Evolutionary conservation across 2,329 filamentous ascomycete species (phyloP).

Genomic region (Pezizomycotina sp.): DNA sequence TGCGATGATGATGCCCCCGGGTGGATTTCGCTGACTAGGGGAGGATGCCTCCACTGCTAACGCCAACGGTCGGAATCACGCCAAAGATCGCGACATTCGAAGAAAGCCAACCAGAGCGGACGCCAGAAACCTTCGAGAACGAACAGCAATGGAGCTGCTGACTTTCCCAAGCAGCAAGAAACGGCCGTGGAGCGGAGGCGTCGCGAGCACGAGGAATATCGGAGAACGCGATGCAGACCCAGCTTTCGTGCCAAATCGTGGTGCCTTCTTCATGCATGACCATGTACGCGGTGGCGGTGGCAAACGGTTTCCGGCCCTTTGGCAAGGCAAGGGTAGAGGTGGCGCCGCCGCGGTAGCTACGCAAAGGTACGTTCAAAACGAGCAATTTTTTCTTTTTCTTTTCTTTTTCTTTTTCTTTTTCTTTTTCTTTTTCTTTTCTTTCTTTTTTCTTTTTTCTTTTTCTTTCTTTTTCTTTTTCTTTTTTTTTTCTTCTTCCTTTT

Average conservation of each 20-base stretch:
- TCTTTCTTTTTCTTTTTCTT: too few species aligned
- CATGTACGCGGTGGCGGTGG: conserved; percentile 61
- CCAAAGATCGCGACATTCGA: conserved; percentile 8
- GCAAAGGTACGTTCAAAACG: too few species aligned
- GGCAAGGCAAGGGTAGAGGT: conserved; percentile 46
- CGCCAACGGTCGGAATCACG: conserved; percentile 2
- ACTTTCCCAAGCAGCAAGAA: conserved; percentile 34
- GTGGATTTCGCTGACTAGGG: conserved; percentile 34
- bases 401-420: too few species aligned
- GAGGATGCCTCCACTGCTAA: conserved; percentile 10
- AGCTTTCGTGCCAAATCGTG: conserved; percentile 82
- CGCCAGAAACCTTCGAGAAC: conserved; percentile 21
- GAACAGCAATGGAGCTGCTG: conserved; percentile 27
- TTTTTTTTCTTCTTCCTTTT: too few species aligned
- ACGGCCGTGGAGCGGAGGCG: conserved; percentile 53
- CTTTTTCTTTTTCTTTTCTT: neutral
- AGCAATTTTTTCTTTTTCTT: conserved; percentile 4
- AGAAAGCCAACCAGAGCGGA: conserved; percentile 1
- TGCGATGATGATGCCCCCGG: conserved; percentile 31
- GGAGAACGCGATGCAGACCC: conserved; percentile 73
- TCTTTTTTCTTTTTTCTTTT: conserved; percentile 15
- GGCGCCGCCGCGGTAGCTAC: conserved; percentile 29
- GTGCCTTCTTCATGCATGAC: conserved; percentile 95
- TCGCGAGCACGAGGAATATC: conserved; percentile 80
- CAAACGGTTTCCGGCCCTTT: conserved; percentile 61